Evolutionary conservation across 306 rosid genomes (phyloP).

Genomic region (Cyclanthera cordifolia): DNA sequence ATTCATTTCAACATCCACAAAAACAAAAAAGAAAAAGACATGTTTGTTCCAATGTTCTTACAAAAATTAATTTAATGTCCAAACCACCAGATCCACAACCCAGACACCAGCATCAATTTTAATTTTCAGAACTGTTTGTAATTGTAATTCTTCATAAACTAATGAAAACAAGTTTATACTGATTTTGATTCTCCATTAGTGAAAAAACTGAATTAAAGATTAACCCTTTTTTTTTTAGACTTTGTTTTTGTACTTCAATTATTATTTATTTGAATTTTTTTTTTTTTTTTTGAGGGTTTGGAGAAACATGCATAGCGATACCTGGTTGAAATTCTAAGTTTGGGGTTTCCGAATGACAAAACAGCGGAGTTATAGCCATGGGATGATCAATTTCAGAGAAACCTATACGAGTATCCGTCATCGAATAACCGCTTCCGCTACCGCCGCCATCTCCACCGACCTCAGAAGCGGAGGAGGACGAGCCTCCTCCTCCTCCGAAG

Average conservation of each 20-base stretch:
- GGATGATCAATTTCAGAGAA: constrained; percentile 44
- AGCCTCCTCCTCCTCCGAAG: constrained; percentile 18
- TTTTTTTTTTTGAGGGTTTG: neutral
- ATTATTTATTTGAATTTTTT: too few species aligned
- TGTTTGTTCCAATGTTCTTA: neutral
- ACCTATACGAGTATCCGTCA: constrained; percentile 41
- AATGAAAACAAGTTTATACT: neutral
- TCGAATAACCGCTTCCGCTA: constrained; percentile 22
- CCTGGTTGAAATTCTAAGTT: constrained; percentile 47
- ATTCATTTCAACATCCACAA: too few species aligned
- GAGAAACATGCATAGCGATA: constrained; percentile 28
- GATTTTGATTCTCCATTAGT: neutral
- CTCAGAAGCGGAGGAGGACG: constrained; percentile 37
- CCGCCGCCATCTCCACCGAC: constrained; percentile 16
- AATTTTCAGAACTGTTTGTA: too few species aligned
- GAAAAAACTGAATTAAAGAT: neutral
- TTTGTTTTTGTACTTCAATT: neutral
- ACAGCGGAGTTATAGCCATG: constrained; percentile 26
- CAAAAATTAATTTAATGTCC: neutral
- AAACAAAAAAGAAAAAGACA: neutral
- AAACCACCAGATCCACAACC: neutral
- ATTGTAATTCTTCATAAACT: too few species aligned
- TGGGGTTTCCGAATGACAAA: constrained; percentile 29
- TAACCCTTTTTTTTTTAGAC: neutral
- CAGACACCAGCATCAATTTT: too few species aligned